Evolutionary conservation across 805 yeast genomes (phyloP).

Genomic region (Lipomyces chichibuensis): DNA sequence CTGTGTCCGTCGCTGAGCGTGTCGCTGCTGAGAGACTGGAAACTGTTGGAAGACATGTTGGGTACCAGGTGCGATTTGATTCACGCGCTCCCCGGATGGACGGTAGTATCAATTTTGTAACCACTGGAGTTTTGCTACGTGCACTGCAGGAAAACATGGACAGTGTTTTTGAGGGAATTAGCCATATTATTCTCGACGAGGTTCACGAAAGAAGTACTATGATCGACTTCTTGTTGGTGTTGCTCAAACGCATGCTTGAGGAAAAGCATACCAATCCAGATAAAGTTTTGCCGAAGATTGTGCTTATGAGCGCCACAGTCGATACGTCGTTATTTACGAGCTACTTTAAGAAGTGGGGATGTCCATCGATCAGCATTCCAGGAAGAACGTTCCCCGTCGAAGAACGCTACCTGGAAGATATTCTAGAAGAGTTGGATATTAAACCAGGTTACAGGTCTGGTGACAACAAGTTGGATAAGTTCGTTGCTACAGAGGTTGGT

Average conservation of each 20-base stretch:
- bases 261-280: slow-evolving; percentile 5
- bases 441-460: neutral
- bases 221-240: slow-evolving; percentile 74
- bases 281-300: slow-evolving; percentile 45
- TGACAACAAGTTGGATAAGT: slow-evolving; percentile 3
- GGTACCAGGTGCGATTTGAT: slow-evolving; percentile 77
- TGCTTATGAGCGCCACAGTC: slow-evolving; percentile 81
- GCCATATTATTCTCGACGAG: slow-evolving; percentile 75
- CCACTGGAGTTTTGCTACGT: slow-evolving; percentile 82
- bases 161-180: slow-evolving; percentile 18
- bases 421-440: slow-evolving; percentile 47
- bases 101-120: slow-evolving; percentile 67
- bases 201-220: slow-evolving; percentile 83
- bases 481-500: neutral
- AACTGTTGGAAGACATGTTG: slow-evolving; percentile 69
- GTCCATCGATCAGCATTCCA: slow-evolving; percentile 76
- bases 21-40: slow-evolving; percentile 74
- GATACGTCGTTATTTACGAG: slow-evolving; percentile 65
- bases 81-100: slow-evolving; percentile 60
- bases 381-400: slow-evolving; percentile 93
- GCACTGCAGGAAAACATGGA: slow-evolving; percentile 26
- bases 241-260: slow-evolving; percentile 51
- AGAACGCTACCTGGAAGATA: slow-evolving; percentile 70
- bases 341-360: slow-evolving; percentile 54
- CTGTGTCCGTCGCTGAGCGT: slow-evolving; percentile 65